Evolutionary conservation across 495 filamentous ascomycete species (phyloP).

Genomic region (Aspergillus kassunensis): DNA sequence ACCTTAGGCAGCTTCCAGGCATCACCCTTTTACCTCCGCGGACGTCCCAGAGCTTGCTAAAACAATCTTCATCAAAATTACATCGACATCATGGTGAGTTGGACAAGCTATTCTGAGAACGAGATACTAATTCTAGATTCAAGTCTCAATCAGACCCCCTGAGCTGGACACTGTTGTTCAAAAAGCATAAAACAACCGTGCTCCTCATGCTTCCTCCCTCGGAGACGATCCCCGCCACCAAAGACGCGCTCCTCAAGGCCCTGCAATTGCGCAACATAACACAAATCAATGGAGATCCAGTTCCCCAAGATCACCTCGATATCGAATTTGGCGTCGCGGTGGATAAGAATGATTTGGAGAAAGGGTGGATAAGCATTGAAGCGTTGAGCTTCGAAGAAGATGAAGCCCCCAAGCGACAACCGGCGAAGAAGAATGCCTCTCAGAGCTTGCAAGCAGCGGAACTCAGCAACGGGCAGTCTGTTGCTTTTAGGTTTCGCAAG

Average conservation of each 20-base stretch:
- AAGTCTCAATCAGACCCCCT: slow-evolving; percentile 31
- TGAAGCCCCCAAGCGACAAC: slow-evolving; percentile 40
- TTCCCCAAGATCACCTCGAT: slow-evolving; percentile 46
- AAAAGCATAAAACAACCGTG: slow-evolving; percentile 73
- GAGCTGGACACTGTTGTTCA: slow-evolving; percentile 69
- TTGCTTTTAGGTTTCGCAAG: slow-evolving; percentile 67
- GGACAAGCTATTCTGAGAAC: neutral
- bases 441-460: slow-evolving; percentile 46
- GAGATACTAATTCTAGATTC: slow-evolving; percentile 3
- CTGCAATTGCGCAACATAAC: slow-evolving; percentile 38
- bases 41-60: slow-evolving; percentile 19
- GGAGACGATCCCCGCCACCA: slow-evolving; percentile 56
- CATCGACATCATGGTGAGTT: slow-evolving; percentile 18
- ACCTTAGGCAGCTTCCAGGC: neutral
- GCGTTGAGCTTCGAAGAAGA: slow-evolving; percentile 33
- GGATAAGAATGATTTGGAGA: slow-evolving; percentile 51
- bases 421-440: slow-evolving; percentile 36
- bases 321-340: slow-evolving; percentile 52
- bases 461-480: slow-evolving; percentile 52
- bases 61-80: neutral
- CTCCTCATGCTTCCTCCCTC: slow-evolving; percentile 63
- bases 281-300: slow-evolving; percentile 40
- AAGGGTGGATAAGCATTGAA: slow-evolving; percentile 54
- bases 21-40: slow-evolving; percentile 12
- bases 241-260: slow-evolving; percentile 58